Percentiles rank a stretch among this genome's conserved stretches.
These are phyloP conservation scores for Trichoderma erinaceum DNA, from an alignment of 495 filamentous ascomycete species.

Conservation along the genomic window DNA sequence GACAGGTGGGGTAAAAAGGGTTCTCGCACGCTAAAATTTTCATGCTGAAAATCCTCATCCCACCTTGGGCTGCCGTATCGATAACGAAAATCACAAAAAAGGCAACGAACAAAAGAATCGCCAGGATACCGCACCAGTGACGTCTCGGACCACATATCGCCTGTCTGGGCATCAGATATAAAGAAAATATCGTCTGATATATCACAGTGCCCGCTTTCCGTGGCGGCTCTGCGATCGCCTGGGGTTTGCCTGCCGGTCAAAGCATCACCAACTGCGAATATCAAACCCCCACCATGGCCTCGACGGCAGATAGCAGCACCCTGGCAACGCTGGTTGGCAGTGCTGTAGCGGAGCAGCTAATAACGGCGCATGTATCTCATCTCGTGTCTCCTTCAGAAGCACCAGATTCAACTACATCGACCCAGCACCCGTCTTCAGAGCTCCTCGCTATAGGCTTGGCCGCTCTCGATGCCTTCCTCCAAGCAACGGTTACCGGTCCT, in stretches of 20 bases:
- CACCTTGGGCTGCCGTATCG: neutral
- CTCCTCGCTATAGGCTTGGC: conserved; percentile 56
- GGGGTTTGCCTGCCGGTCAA: neutral
- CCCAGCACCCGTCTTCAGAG: conserved; percentile 6
- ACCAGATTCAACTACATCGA: neutral
- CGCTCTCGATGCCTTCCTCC: conserved; percentile 77
- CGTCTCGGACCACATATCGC: neutral
- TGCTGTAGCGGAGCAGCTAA: conserved; percentile 9
- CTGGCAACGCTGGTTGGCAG: conserved; percentile 15
- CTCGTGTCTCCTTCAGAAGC: neutral
- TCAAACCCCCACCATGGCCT: conserved; percentile 3
- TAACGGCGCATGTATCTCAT: conserved; percentile 1
- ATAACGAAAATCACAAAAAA: conserved; percentile 14
- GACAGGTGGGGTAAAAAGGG: neutral
- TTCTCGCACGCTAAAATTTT: conserved; percentile 6
- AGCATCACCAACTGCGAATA: neutral
- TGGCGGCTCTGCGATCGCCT: neutral
- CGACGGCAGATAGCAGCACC: neutral
- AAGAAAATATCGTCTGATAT: neutral
- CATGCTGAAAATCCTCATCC: neutral
- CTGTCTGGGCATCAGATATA: neutral
- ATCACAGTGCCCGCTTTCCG: neutral
- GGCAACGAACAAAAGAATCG: neutral
- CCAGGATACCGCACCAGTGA: neutral
- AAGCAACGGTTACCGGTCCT: conserved; percentile 88